Evolutionary conservation across 192 early-diverging fungal genomes (phyloP), one percentile per base, ranked within the genome.

Genomic region (Geranomyces variabilis): DNA sequence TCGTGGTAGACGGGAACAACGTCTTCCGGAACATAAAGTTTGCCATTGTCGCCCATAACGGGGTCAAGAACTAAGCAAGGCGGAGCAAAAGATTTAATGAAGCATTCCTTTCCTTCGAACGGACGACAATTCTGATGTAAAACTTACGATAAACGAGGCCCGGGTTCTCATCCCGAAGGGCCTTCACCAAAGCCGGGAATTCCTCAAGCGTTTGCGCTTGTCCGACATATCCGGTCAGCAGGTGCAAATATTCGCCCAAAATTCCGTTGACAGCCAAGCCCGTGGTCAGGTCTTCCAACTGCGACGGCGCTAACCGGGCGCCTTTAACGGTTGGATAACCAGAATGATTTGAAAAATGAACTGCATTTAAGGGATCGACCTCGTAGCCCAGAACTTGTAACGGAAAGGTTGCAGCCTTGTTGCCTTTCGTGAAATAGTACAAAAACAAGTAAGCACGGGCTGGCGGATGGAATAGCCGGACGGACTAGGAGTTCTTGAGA

Each of bases 341-440:
- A 9, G 90, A 93, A 79, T 98, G 96, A 78, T 98, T 98, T 60
- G 93, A 93, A 73, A 98, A 91, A 75, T 93, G 93, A 26, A 98
- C 94, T 0, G 94, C 93, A 84, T 95, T 95, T 53, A 96, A 79
- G 1, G 93, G 90, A 73, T 96, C 94, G 17, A 98, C 96, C 66
- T 98, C 92, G 76, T 88, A 94, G 19, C 93, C 94, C 0, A 95
- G 84, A 0, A 92, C 79, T 79, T 98, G 94, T 17, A 98, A 85
- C 0, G 96, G 94, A 70, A 98, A 95, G 7, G 93, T 93, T 0
- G 94, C 92, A 10, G 93, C 91, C 70, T 94, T 93, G 87, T 98
- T 96, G 78, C 36, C 36, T 41, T n/a, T n/a, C n/a, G n/a, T n/a
- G n/a, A n/a, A n/a, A n/a, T n/a, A 24, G 15, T 15, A 15, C 19